phyloP scores from a whole-genome alignment of 441 rosid genomes.

The Lepidium campestre region DNA sequence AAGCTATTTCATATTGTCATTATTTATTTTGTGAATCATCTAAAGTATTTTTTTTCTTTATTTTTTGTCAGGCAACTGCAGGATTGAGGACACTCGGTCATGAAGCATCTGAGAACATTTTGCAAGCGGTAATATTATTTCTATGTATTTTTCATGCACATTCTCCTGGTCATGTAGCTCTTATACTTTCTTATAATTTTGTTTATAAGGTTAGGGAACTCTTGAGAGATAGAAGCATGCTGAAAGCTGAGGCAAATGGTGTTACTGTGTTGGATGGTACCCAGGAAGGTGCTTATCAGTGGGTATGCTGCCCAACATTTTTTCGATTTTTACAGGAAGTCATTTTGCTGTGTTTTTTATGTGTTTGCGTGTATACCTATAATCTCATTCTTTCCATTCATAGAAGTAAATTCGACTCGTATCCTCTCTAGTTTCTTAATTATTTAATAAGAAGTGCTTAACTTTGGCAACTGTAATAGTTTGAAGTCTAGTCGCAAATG shows the following conservation, averaged over 20 bases:
- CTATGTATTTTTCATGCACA: not conserved
- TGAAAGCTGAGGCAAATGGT: conserved; percentile 53
- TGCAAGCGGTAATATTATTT: conserved; percentile 56
- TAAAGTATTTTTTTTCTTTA: not conserved
- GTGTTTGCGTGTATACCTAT: not conserved
- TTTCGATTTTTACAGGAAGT: not conserved
- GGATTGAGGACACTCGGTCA: conserved; percentile 80
- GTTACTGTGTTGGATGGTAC: conserved; percentile 89
- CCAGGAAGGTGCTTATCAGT: conserved; percentile 95
- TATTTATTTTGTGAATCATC: not conserved
- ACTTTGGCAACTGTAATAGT: not conserved
- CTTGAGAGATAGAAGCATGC: conserved; percentile 65
- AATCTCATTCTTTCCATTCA: not conserved
- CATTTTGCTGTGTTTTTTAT: not conserved
- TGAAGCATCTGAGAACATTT: conserved; percentile 71
- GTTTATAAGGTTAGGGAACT: conserved; percentile 75
- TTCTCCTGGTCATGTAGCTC: not conserved
- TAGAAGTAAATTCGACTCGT: not conserved
- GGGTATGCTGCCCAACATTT: conserved; percentile 59
- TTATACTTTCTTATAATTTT: not conserved
- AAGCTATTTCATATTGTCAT: not conserved
- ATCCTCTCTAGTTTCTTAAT: not conserved
- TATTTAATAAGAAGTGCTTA: not conserved
- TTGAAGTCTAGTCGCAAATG: not conserved
- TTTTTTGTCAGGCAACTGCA: conserved; percentile 70